These are phyloP conservation scores for Sistotremastrum suecicum DNA, from an alignment of 768 basidiomycete species.

Conservation along the genomic window DNA sequence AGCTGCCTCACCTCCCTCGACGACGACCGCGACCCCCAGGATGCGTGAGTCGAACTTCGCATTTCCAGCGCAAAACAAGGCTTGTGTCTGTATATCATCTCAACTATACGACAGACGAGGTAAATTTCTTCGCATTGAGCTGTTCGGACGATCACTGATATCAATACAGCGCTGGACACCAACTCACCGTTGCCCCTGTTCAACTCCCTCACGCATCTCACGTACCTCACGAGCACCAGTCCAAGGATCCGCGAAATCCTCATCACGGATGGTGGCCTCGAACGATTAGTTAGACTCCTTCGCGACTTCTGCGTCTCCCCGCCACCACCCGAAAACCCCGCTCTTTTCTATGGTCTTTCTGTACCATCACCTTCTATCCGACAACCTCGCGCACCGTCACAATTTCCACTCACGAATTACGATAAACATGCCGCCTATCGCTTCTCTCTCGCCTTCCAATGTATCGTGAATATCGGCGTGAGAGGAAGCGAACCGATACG, in stretches of 20 bases:
- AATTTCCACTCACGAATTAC: constrained; percentile 50
- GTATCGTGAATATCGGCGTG: constrained; percentile 94
- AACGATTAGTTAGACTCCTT: constrained; percentile 84
- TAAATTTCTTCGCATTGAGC: constrained; percentile 21
- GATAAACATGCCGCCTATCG: constrained; percentile 81
- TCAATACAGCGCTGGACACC: constrained; percentile 32
- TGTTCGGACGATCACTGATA: no score
- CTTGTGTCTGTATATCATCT: constrained; percentile 86
- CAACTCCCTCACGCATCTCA: constrained; percentile 92
- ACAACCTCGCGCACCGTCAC: constrained; percentile 38
- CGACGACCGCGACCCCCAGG: constrained; percentile 4
- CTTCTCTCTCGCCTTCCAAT: constrained; percentile 90
- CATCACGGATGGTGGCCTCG: constrained; percentile 94
- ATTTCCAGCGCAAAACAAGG: constrained; percentile 89
- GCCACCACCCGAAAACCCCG: constrained; percentile 67
- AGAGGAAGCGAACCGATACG: constrained; percentile 87
- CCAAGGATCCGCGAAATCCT: constrained; percentile 97
- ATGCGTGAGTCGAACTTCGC: constrained; percentile 96
- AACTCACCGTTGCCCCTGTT: constrained; percentile 55
- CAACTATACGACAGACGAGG: constrained; percentile 92
- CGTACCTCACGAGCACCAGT: constrained; percentile 92
- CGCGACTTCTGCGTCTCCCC: constrained; percentile 79
- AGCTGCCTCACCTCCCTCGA: no score
- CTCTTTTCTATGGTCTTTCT: constrained; percentile 62
- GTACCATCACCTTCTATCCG: constrained; percentile 27